Evolutionary conservation across 2,329 filamentous ascomycete species (phyloP).

Genomic region (Botryosphaeria agaves): DNA sequence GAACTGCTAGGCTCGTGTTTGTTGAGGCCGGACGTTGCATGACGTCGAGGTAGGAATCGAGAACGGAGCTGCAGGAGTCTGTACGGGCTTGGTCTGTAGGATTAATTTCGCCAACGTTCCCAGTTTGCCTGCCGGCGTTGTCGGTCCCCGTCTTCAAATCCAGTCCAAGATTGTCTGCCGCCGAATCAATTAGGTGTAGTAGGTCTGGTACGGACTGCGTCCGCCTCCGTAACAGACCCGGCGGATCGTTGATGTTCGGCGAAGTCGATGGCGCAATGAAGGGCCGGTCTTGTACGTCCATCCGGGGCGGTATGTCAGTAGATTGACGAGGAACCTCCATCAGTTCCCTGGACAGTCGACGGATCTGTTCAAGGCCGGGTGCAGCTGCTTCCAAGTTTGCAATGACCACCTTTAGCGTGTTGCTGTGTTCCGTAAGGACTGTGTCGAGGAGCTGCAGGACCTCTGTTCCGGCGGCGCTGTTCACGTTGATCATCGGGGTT

Average conservation of each 20-base stretch:
- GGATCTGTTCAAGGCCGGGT: constrained; percentile 6
- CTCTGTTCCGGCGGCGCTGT: constrained; percentile 14
- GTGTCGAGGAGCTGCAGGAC: constrained; percentile 20
- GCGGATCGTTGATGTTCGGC: constrained; percentile 13
- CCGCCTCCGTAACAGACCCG: constrained; percentile 6
- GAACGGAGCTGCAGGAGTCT: no score
- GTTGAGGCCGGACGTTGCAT: no score
- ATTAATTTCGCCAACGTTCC: no score
- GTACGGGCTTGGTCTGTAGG: no score
- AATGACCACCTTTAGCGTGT: constrained; percentile 20
- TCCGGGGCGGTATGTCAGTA: neutral
- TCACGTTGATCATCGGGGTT: constrained; percentile 9
- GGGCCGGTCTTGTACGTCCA: neutral
- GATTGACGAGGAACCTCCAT: neutral
- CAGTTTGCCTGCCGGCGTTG: no score
- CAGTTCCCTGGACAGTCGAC: constrained; percentile 6
- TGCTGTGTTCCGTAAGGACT: constrained; percentile 22
- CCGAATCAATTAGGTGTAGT: constrained; percentile 17
- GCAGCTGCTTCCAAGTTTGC: constrained; percentile 14
- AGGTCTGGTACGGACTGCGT: constrained; percentile 17
- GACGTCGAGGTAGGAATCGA: no score
- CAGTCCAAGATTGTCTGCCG: constrained; percentile 17
- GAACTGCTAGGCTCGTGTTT: no score
- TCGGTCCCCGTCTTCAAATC: constrained; percentile 14
- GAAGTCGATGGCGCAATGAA: no score